Evolutionary conservation across 176 grass and related monocot species (phyloP).

Genomic region (Urochloa ruziziensis): DNA sequence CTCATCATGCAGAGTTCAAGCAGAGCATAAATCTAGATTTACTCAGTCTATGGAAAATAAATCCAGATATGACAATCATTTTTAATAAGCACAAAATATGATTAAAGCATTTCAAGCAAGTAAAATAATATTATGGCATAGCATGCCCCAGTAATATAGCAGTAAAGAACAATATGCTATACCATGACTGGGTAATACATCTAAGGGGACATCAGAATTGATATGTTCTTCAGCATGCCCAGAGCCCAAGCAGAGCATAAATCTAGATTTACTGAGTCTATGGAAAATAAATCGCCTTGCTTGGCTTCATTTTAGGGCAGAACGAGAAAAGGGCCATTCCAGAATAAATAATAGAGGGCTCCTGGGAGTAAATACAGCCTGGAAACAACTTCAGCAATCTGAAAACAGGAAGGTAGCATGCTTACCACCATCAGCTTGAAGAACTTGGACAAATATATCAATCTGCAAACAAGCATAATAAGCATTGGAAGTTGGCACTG

Average conservation of each 20-base stretch:
- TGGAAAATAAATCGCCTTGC: not conserved
- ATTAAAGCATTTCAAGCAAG: no score
- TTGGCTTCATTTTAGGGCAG: not conserved
- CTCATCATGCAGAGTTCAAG: not conserved
- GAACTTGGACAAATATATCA: constrained; percentile 98
- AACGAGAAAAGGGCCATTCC: not conserved
- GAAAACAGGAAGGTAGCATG: constrained; percentile 4
- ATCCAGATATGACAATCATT: no score
- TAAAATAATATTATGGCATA: not conserved
- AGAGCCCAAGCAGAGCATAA: not conserved
- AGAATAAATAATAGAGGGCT: constrained; percentile 5
- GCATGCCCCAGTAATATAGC: no score
- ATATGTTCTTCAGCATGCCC: not conserved
- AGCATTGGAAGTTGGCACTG: not conserved
- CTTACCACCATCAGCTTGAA: constrained; percentile 97
- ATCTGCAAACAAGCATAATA: constrained; percentile 51
- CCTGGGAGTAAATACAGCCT: not conserved
- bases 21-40: constrained; percentile 11
- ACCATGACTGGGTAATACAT: not conserved
- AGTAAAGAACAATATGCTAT: not conserved
- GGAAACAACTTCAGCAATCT: not conserved
- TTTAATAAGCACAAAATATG: no score
- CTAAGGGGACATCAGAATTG: not conserved
- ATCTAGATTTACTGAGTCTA: constrained; percentile 1
- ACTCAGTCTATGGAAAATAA: not conserved